Conservation (phyloP, 2,329 filamentous ascomycete genomes). For the Madurella fahalii region DNA sequence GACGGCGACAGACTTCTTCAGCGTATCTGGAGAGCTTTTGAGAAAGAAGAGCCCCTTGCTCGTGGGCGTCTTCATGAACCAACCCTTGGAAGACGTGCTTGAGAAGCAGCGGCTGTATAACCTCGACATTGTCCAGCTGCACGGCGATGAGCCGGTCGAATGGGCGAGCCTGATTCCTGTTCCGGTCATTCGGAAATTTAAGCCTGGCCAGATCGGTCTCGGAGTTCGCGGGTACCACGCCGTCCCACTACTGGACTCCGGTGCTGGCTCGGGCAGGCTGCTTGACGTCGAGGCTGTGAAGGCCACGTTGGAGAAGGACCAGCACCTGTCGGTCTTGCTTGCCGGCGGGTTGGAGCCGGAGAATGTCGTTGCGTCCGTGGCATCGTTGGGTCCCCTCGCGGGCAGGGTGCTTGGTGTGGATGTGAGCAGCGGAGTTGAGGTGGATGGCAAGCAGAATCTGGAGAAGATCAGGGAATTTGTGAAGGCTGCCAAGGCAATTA, state of each 20-base stretch:
- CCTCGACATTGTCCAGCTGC: constrained; percentile 87
- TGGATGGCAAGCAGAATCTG: constrained; percentile 72
- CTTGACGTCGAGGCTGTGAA: constrained; percentile 70
- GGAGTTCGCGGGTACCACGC: constrained; percentile 75
- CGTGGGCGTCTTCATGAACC: constrained; percentile 92
- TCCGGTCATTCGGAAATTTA: constrained; percentile 84
- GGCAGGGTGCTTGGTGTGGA: constrained; percentile 76
- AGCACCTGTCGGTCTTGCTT: constrained; percentile 69
- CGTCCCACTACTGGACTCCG: constrained; percentile 81
- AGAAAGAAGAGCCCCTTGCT: constrained; percentile 63
- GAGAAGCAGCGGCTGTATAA: constrained; percentile 69
- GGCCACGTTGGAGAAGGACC: constrained; percentile 60
- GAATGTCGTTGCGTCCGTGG: constrained; percentile 68
- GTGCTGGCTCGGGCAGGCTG: constrained; percentile 74
- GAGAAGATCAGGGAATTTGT: constrained; percentile 80
- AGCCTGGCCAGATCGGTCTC: constrained; percentile 68
- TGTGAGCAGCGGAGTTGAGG: constrained; percentile 91
- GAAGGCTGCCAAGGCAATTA: constrained; percentile 62
- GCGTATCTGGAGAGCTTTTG: constrained; percentile 44
- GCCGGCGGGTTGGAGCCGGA: constrained; percentile 80
- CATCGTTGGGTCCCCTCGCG: constrained; percentile 55
- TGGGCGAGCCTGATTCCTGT: constrained; percentile 89
- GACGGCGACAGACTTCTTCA: constrained; percentile 66
- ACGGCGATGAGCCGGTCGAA: constrained; percentile 87
- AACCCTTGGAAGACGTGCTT: constrained; percentile 77